A percentile compares a stretch with the other conserved stretches of the same genome.
phyloP scores from a whole-genome alignment of 495 filamentous ascomycete species.

The Daldinia concentrica region DNA sequence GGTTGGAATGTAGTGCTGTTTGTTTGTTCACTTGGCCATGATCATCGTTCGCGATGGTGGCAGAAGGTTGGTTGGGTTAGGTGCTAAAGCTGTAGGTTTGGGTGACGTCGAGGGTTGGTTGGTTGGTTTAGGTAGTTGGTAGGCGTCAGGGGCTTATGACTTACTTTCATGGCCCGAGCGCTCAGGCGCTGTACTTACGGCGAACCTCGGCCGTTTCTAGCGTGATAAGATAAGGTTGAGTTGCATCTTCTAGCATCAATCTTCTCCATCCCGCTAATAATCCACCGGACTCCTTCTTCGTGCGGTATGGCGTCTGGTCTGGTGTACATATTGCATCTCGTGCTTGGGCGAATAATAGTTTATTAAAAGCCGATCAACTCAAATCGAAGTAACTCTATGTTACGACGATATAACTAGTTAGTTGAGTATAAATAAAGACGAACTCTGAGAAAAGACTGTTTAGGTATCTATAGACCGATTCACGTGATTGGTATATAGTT shows the following conservation, averaged over 20 bases:
- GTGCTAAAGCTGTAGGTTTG: not conserved
- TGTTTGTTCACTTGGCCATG: not conserved
- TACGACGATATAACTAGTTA: not conserved
- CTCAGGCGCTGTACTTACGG: not conserved
- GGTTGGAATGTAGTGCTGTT: not conserved
- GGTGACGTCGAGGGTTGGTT: slow-evolving; percentile 31
- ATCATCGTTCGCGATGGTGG: not conserved
- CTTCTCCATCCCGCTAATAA: not conserved
- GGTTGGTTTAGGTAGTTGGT: not conserved
- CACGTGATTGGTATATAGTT: not conserved
- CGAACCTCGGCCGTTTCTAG: not conserved
- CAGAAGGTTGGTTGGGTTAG: not conserved
- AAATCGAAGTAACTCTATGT: not conserved
- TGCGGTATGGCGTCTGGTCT: slow-evolving; percentile 2
- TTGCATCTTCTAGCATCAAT: not conserved
- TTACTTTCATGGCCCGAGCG: slow-evolving; percentile 36
- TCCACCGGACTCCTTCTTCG: not conserved
- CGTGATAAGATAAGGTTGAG: slow-evolving; percentile 26
- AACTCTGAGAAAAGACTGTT: not conserved
- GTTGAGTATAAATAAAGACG: not conserved
- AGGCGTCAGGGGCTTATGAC: slow-evolving; percentile 20
- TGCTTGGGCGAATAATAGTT: not conserved
- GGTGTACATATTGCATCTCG: not conserved
- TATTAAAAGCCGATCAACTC: not conserved
- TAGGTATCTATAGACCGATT: not conserved